phyloP scores from a whole-genome alignment of 768 basidiomycete species.

The Panellus pusillus region DNA sequence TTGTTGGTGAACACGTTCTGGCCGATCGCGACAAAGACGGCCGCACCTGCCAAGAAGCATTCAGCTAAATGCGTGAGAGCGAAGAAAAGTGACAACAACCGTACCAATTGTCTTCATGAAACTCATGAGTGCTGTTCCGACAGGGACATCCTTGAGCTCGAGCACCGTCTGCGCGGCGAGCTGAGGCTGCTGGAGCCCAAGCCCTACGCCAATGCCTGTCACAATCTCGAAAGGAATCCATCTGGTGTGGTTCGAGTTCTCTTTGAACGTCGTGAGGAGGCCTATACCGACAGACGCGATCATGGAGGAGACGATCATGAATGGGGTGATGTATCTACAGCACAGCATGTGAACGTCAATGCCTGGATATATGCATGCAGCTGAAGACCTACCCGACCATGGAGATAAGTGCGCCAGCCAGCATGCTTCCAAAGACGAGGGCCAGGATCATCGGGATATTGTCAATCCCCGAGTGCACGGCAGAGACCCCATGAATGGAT shows the following conservation, averaged over 20 bases:
- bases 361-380: too few relatives aligned
- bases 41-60: too few relatives aligned
- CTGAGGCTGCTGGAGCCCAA: neutral
- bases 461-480: slow-evolving; percentile 13
- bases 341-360: too few relatives aligned
- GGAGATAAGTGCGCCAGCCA: too few relatives aligned
- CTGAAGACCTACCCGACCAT: too few relatives aligned
- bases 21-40: slow-evolving; percentile 13
- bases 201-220: neutral
- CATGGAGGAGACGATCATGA: neutral
- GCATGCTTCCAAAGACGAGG: slow-evolving; percentile 5
- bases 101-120: slow-evolving; percentile 16
- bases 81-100: too few relatives aligned
- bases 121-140: slow-evolving; percentile 12
- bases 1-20: slow-evolving; percentile 15
- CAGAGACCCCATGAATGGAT: slow-evolving; percentile 13
- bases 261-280: too few relatives aligned
- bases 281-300: slow-evolving; percentile 2
- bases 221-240: slow-evolving; percentile 1
- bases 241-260: too few relatives aligned
- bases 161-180: slow-evolving; percentile 4
- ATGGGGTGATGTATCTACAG: too few relatives aligned
- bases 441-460: slow-evolving; percentile 17
- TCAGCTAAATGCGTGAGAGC: too few relatives aligned
- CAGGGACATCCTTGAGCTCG: slow-evolving; percentile 10